Percentiles rank a stretch among this genome's conserved stretches.
phyloP scores from a whole-genome alignment of 2,329 filamentous ascomycete genomes.

The Aspergillus pseudonomiae region DNA sequence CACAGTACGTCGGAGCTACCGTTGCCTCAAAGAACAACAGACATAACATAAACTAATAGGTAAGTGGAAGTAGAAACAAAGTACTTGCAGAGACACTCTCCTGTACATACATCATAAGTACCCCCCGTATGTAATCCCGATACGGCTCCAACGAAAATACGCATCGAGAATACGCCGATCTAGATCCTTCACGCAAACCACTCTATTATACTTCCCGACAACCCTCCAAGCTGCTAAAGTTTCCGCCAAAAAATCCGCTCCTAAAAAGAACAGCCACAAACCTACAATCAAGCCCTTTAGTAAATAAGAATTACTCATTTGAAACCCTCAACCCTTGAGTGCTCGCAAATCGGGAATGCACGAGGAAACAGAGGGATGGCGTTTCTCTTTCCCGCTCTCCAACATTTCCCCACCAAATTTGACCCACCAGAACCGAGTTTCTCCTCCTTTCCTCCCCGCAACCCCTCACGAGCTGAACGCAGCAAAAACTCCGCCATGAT shows the following conservation, averaged over 20 bases:
- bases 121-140: neutral
- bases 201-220: conserved; percentile 2
- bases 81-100: neutral
- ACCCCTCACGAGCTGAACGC: conserved; percentile 1
- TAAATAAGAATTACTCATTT: neutral
- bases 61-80: neutral
- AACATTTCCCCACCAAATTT: neutral
- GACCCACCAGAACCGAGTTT: neutral
- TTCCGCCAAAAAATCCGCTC: neutral
- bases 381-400: neutral
- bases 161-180: conserved; percentile 1
- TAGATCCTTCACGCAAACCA: neutral
- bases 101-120: neutral
- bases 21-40: neutral
- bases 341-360: neutral
- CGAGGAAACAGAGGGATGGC: neutral
- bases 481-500: neutral
- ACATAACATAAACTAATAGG: neutral
- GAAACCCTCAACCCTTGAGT: neutral
- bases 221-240: neutral
- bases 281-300: neutral
- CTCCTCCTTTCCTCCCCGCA: neutral
- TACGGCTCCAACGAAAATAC: neutral
- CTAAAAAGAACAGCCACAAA: neutral
- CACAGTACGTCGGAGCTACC: neutral